Percentiles rank a stretch among this genome's conserved stretches.
Evolutionary conservation across 75 land plant genomes (phyloP).

Genomic region (Sequoiadendron giganteum): DNA sequence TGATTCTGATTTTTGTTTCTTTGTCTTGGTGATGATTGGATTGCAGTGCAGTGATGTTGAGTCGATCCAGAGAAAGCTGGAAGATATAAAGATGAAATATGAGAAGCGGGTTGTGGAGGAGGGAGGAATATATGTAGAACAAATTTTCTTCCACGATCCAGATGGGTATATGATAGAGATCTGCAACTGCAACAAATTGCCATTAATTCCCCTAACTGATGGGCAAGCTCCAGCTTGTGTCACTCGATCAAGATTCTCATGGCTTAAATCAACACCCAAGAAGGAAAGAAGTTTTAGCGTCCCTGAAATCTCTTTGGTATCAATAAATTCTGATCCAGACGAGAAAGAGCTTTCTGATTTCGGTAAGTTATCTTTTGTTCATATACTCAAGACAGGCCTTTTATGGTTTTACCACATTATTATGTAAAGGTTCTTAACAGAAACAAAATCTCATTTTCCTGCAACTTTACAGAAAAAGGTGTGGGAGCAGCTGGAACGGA

Average conservation of each 20-base stretch:
- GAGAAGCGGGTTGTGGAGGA: constrained; percentile 21
- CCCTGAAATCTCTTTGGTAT: not conserved
- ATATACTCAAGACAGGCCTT: too few relatives aligned
- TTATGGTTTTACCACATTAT: too few relatives aligned
- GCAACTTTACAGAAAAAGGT: not conserved
- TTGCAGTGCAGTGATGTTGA: constrained; percentile 25
- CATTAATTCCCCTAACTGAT: constrained; percentile 35
- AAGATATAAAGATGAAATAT: constrained; percentile 28
- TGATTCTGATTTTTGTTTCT: too few relatives aligned
- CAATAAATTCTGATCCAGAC: not conserved
- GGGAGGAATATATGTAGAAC: constrained; percentile 31
- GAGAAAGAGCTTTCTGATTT: not conserved
- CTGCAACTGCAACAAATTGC: constrained; percentile 61
- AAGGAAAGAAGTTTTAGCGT: not conserved
- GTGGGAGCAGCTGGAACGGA: not conserved
- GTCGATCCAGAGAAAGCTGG: constrained; percentile 13
- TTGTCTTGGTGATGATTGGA: not conserved
- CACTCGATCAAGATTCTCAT: not conserved
- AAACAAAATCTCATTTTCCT: too few relatives aligned
- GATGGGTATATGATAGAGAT: constrained; percentile 72
- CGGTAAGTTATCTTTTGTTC: not conserved
- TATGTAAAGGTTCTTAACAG: too few relatives aligned
- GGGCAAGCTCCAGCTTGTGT: not conserved
- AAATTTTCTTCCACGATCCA: constrained; percentile 50
- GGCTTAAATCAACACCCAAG: not conserved